Evolutionary conservation across 345 rosid genomes (phyloP), one percentile per base, ranked within the genome.

Genomic region (Nephelium lappaceum): DNA sequence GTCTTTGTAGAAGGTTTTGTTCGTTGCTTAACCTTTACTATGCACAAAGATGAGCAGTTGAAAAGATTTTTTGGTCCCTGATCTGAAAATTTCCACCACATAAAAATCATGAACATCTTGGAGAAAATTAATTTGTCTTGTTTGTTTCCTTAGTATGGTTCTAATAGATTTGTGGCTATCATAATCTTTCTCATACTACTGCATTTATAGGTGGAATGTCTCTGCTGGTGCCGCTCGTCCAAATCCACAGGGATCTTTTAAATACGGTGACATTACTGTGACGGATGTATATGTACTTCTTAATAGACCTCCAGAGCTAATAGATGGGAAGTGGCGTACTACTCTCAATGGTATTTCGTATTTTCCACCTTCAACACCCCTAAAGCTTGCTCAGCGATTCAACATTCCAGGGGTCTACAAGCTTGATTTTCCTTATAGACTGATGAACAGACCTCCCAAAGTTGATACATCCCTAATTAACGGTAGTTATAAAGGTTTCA

Each of bases 151-250:
- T 5, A 36, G 51, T 51, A 24, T 58, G 1, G 68, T 76, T 70
- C 67, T 62, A 18, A 21, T 51, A 6, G 71, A 72, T 53, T 25
- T 6, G 36, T 77, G 60, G 53, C 78, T 82, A 47, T 74, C 76
- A 7, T 75, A 25, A n/a, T 18, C 45, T 71, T 62, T 55, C 58
- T 57, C 67, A 39, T 74, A 61, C 18, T 83, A 76, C 67, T 67
- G 68, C 63, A 43, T 78, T 55, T 67, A 27, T 89, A 93, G 97
- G 88, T 90, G 92, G 94, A 95, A 95, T 73, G 87, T 92, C 69
- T 87, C 98, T 64, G 93, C 98, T 75, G 87, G 98, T 68, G 98
- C 95, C 85, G 97, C 98, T 42, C 90, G 98, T 18, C 98, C 98
- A 45, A 93, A 95, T 86, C 98, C 98, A 23, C 98, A 95, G 67